Evolutionary conservation across 495 filamentous ascomycete species (phyloP).

Genomic region (Lepraria neglecta): DNA sequence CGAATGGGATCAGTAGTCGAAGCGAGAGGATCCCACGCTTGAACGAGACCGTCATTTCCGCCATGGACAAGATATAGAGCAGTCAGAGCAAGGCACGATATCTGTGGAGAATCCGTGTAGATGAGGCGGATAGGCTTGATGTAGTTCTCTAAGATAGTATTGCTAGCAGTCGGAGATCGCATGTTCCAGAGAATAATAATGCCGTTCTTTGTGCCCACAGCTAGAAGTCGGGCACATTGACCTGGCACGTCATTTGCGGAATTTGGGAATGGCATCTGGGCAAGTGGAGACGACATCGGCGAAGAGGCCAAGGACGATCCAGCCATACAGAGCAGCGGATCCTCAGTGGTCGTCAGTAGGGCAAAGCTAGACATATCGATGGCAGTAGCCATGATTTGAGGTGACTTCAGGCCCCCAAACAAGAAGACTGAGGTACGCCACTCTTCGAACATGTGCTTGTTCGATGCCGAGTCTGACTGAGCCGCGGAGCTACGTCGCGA

Average conservation of each 20-base stretch:
- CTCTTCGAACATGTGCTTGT: constrained; percentile 36
- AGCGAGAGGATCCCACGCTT: constrained; percentile 91
- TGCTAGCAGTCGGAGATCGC: constrained; percentile 53
- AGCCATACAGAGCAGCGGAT: constrained; percentile 57
- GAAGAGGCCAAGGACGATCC: constrained; percentile 51
- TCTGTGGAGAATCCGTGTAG: constrained; percentile 82
- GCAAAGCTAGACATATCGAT: constrained; percentile 75
- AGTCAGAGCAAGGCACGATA: constrained; percentile 79
- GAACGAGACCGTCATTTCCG: constrained; percentile 90
- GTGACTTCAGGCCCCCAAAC: constrained; percentile 45
- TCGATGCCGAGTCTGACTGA: constrained; percentile 11
- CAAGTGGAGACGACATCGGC: constrained; percentile 50
- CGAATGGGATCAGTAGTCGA: constrained; percentile 74
- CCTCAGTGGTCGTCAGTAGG: constrained; percentile 63
- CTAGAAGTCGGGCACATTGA: constrained; percentile 72
- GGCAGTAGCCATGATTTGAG: constrained; percentile 61
- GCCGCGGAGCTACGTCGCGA: constrained; percentile 11
- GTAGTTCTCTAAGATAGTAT: constrained; percentile 45
- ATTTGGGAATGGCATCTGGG: constrained; percentile 41
- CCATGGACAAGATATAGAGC: constrained; percentile 87
- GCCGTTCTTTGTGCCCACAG: constrained; percentile 74
- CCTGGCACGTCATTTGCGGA: constrained; percentile 61
- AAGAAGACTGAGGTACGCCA: constrained; percentile 58
- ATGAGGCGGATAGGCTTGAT: constrained; percentile 69
- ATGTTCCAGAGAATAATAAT: constrained; percentile 79